These are phyloP conservation scores for Lasiodiplodia citricola DNA, from an alignment of 2,329 filamentous ascomycete species.

Conservation along the genomic window DNA sequence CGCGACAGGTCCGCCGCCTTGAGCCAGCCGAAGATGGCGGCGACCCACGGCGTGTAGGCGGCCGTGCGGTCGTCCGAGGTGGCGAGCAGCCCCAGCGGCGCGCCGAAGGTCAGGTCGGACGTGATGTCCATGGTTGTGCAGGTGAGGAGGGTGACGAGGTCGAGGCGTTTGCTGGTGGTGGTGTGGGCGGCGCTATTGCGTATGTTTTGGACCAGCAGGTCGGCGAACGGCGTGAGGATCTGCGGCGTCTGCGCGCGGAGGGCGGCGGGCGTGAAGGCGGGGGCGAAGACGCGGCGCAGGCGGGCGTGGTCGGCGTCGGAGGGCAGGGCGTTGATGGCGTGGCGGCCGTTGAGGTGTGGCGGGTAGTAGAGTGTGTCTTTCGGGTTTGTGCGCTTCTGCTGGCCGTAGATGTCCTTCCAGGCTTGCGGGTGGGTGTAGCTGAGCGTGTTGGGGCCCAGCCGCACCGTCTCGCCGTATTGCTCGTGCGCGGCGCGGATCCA, in stretches of 20 bases:
- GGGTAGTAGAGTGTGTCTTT: not conserved
- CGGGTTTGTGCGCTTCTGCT: not conserved
- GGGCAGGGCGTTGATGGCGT: not conserved
- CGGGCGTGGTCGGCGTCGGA: conserved; percentile 38
- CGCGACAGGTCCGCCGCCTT: not conserved
- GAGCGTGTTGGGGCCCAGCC: conserved; percentile 46
- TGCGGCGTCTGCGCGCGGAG: conserved; percentile 31
- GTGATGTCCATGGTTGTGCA: not conserved
- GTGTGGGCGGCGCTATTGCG: not conserved
- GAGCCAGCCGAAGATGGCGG: not conserved
- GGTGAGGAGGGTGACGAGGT: not conserved
- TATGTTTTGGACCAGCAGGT: conserved; percentile 34
- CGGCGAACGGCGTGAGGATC: conserved; percentile 27
- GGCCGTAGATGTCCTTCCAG: conserved; percentile 51
- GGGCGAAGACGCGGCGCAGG: conserved; percentile 44
- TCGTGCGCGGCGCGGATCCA: conserved; percentile 38
- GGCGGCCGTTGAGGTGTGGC: not conserved
- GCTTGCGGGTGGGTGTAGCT: conserved; percentile 43
- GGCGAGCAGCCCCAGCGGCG: conserved; percentile 36
- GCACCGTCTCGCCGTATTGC: conserved; percentile 50
- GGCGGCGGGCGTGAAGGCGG: conserved; percentile 46
- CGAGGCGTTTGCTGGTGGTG: not conserved
- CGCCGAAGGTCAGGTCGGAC: conserved; percentile 37
- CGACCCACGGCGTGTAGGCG: not conserved
- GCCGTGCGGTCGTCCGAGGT: not conserved